Base-by-base conservation (phyloP, 495 filamentous ascomycete species). In the Staphylotrichum longicolle region DNA sequence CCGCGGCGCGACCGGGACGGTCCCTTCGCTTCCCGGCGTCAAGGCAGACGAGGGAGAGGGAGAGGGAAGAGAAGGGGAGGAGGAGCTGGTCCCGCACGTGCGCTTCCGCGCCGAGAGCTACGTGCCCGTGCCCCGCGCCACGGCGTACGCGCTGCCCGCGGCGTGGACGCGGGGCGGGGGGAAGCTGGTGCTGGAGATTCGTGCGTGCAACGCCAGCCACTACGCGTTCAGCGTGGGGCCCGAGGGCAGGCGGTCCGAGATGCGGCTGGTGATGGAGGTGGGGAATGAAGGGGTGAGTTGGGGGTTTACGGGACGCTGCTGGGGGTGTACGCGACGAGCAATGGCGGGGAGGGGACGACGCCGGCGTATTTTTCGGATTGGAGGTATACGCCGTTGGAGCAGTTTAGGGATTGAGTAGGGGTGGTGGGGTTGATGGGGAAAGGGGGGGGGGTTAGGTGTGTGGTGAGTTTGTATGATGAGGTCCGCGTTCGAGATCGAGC, bases 261-360 rank as follows among this genome's bases (percentile, higher is more conserved):
- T 70, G 68, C 51, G 58, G 61, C 69, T 67, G 7, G 56, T 82
- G n/a, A 63, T 75, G 20, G 68, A 72, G 37, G 74, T 70, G 3
- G 71, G 68, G 3, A 81, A 78, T 53, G 70, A 68, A 1, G 64
- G 70, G 37, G 72, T 83, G 6, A 81, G 78, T 63, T 81, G 75
- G 72, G 81, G 78, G 0, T 82, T 81, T 66, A 78, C 79, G 12
- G 80, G 5, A 68, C 66, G 41, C 63, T 84, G 30, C 61, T 82
- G 2, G 80, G 82, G 1, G 69, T 78, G 10, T 84, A 82, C 60
- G 75, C 76, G 56, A 84, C 82, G n/a, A 79, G 70, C 42, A 83
- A 83, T 61, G 80, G 80, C 0, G 70, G 75, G 8, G 63, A 72
- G 20, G 75, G 74, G 27, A 77, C 60, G 0, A 74, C 74, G 35